These are phyloP conservation scores for Candida vartiovaarae DNA, from an alignment of 805 yeast species.

Conservation along the genomic window DNA sequence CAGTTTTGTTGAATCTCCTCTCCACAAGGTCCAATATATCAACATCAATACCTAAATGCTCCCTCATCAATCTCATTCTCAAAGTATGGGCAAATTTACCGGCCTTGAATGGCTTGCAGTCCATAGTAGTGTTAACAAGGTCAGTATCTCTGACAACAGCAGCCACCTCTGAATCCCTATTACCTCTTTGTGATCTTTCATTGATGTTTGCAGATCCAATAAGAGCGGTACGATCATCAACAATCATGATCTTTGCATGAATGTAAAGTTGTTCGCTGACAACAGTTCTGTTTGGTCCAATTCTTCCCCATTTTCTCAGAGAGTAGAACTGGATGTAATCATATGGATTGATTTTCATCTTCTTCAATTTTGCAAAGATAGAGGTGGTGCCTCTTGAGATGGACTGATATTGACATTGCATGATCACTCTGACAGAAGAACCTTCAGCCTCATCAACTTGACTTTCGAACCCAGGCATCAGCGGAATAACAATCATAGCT, in stretches of 20 bases:
- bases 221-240: conserved; percentile 87
- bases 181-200: conserved; percentile 93
- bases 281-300: conserved; percentile 66
- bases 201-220: conserved; percentile 97
- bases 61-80: conserved; percentile 90
- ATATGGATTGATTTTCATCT: conserved; percentile 79
- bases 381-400: conserved; percentile 87
- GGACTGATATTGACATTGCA: conserved; percentile 93
- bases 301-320: conserved; percentile 89
- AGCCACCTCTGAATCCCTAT: conserved; percentile 91
- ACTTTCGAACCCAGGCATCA: conserved; percentile 96
- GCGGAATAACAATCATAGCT: conserved; percentile 85
- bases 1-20: conserved; percentile 48
- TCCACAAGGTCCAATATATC: conserved; percentile 80
- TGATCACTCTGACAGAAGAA: conserved; percentile 88
- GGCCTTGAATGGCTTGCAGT: conserved; percentile 73
- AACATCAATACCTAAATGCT: conserved; percentile 91
- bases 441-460: conserved; percentile 93
- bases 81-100: conserved; percentile 85
- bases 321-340: conserved; percentile 90
- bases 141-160: conserved; percentile 81
- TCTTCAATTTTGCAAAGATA: conserved; percentile 73
- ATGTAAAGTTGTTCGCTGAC: conserved; percentile 90
- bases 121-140: conserved; percentile 61
- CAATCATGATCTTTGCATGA: conserved; percentile 88